Conservation (phyloP, 352 stramenopile genomes). For the Plasmopara halstedii region DNA sequence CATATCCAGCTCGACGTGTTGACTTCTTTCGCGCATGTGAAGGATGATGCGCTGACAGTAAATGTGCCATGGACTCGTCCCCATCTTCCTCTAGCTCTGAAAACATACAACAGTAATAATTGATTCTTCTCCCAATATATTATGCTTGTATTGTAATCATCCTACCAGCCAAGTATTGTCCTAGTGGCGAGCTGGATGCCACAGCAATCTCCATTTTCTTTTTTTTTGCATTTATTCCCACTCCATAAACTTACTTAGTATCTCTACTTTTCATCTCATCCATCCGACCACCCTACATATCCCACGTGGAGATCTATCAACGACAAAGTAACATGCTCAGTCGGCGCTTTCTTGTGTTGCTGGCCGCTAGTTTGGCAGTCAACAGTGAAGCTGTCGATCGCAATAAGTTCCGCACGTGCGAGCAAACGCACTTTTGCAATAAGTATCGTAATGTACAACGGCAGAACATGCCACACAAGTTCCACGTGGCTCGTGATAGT, state of each 20-base stretch:
- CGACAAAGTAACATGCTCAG: conserved; percentile 4
- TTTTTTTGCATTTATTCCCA: not conserved
- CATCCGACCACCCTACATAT: conserved; percentile 1
- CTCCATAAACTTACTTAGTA: not conserved
- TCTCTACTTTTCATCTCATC: not conserved
- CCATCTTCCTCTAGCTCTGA: conserved; percentile 10
- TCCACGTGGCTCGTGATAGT: conserved; percentile 27
- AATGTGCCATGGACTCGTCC: conserved; percentile 5
- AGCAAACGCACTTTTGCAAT: conserved; percentile 96
- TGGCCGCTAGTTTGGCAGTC: conserved; percentile 5
- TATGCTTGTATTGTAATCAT: no score
- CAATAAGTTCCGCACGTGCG: conserved; percentile 97
- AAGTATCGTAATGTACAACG: conserved; percentile 41
- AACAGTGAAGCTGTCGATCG: conserved; percentile 85
- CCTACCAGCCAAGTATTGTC: conserved; percentile 47
- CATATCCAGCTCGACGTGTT: not conserved
- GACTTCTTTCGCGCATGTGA: conserved; percentile 2
- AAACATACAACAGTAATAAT: not conserved
- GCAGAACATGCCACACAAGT: conserved; percentile 13
- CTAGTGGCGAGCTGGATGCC: conserved; percentile 35
- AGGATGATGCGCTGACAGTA: conserved; percentile 5
- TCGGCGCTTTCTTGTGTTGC: conserved; percentile 9
- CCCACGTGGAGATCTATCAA: conserved; percentile 11
- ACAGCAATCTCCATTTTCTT: conserved; percentile 38
- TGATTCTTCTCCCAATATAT: no score